Conservation (phyloP, 352 stramenopile species). For the Globisporangium okanoganense region DNA sequence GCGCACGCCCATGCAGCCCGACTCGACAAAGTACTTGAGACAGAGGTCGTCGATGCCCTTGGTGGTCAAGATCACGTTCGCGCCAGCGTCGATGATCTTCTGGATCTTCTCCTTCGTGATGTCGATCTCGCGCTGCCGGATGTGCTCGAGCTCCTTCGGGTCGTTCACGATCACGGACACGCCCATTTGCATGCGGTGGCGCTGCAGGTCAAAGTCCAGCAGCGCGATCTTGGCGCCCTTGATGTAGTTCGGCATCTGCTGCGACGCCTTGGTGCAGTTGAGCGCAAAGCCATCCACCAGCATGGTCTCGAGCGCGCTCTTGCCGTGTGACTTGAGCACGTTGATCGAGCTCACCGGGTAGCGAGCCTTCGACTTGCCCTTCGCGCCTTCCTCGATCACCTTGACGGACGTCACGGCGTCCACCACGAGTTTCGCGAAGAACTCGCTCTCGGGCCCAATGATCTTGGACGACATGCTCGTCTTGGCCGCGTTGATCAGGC, state of each 20-base stretch:
- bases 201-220: conserved; percentile 98
- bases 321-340: conserved; percentile 97
- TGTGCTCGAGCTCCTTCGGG: conserved; percentile 96
- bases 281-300: conserved; percentile 96
- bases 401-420: conserved; percentile 96
- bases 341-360: conserved; percentile 99
- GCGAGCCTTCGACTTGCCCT: conserved; percentile 80
- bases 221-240: conserved; percentile 95
- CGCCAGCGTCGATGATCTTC: conserved; percentile 97
- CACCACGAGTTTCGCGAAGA: conserved; percentile 98
- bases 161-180: conserved; percentile 92
- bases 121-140: conserved; percentile 98
- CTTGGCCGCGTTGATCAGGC: conserved; percentile 96
- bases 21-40: conserved; percentile 99
- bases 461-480: conserved; percentile 99
- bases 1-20: conserved; percentile 94
- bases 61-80: conserved; percentile 99
- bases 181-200: conserved; percentile 97
- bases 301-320: conserved; percentile 86
- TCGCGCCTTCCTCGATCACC: conserved; percentile 84
- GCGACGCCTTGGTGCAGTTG: conserved; percentile 95
- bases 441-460: conserved; percentile 95
- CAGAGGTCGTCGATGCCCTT: conserved; percentile 99
- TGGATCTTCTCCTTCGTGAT: conserved; percentile 99
- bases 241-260: conserved; percentile 97